phyloP scores from a whole-genome alignment of 345 rosid species.

The Aquilaria yunnanensis region DNA sequence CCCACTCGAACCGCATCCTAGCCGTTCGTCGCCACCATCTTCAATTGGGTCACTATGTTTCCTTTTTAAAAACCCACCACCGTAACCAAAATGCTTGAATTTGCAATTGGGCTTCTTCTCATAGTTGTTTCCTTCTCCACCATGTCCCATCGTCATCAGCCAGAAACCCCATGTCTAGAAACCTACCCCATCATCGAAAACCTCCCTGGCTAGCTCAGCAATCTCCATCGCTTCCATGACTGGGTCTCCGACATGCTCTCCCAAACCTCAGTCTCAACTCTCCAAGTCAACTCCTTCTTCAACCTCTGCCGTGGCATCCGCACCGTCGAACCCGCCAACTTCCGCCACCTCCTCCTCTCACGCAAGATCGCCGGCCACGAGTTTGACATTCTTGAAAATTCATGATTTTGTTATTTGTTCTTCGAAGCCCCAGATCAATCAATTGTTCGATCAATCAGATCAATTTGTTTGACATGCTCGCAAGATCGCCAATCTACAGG shows the following conservation, averaged over 20 bases:
- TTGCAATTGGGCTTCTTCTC: neutral
- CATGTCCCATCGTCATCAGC: conserved; percentile 11
- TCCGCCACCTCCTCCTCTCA: conserved; percentile 37
- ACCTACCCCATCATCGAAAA: conserved; percentile 46
- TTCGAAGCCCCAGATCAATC: too few relatives aligned
- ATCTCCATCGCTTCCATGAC: conserved; percentile 55
- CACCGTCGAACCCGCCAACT: conserved; percentile 38
- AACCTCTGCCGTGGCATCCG: conserved; percentile 37
- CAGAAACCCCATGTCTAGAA: conserved; percentile 25
- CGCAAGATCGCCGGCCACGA: conserved; percentile 49
- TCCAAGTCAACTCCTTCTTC: conserved; percentile 34
- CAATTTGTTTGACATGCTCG: too few relatives aligned
- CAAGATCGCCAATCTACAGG: too few relatives aligned
- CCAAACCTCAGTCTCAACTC: conserved; percentile 34
- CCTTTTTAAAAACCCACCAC: too few relatives aligned
- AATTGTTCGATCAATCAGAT: too few relatives aligned
- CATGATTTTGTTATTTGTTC: too few relatives aligned
- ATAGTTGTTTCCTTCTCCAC: conserved; percentile 5
- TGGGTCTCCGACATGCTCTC: conserved; percentile 52
- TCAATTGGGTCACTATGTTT: too few relatives aligned
- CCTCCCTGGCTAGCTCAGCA: conserved; percentile 39
- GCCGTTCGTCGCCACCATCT: too few relatives aligned
- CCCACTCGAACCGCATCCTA: too few relatives aligned
- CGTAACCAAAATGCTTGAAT: too few relatives aligned
- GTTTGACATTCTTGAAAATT: conserved; percentile 20